These are phyloP conservation scores for Cadophora sp. DNA, from an alignment of 2,329 filamentous ascomycete species.

Conservation along the genomic window DNA sequence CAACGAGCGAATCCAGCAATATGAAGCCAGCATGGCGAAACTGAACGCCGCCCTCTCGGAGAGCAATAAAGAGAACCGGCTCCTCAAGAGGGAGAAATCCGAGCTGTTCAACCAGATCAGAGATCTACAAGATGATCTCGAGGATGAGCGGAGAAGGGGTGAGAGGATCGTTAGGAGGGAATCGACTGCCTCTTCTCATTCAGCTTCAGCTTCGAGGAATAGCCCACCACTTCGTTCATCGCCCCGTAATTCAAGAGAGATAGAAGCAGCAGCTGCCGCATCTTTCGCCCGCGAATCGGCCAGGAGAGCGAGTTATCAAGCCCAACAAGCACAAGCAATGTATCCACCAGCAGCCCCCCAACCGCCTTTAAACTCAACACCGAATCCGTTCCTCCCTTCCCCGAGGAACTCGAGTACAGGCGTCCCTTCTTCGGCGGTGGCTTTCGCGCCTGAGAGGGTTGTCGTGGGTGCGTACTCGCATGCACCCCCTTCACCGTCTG, in stretches of 20 bases:
- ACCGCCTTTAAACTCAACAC: constrained; percentile 29
- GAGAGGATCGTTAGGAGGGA: constrained; percentile 18
- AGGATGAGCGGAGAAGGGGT: constrained; percentile 18
- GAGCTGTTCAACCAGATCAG: constrained; percentile 24
- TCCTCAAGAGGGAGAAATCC: constrained; percentile 34
- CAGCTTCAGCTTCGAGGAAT: not conserved
- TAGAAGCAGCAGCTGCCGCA: constrained; percentile 10
- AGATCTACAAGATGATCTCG: constrained; percentile 24
- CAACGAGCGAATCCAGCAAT: constrained; percentile 32
- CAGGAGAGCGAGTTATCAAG: constrained; percentile 17
- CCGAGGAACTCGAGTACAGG: constrained; percentile 18
- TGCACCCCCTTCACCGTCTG: too few relatives aligned
- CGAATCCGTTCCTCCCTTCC: constrained; percentile 37
- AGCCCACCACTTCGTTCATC: constrained; percentile 14
- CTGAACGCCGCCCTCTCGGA: constrained; percentile 32
- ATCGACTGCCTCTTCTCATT: not conserved
- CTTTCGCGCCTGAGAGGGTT: constrained; percentile 22
- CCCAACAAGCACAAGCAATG: constrained; percentile 14
- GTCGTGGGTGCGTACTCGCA: constrained; percentile 24
- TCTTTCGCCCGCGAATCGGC: constrained; percentile 11
- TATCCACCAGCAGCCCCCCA: constrained; percentile 30
- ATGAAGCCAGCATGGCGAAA: constrained; percentile 25
- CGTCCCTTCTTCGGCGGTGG: constrained; percentile 8
- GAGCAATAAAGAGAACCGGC: constrained; percentile 38
- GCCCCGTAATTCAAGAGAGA: constrained; percentile 16